phyloP scores from a whole-genome alignment of 371 early-diverging fungal genomes.

The Batkoa obscura region DNA sequence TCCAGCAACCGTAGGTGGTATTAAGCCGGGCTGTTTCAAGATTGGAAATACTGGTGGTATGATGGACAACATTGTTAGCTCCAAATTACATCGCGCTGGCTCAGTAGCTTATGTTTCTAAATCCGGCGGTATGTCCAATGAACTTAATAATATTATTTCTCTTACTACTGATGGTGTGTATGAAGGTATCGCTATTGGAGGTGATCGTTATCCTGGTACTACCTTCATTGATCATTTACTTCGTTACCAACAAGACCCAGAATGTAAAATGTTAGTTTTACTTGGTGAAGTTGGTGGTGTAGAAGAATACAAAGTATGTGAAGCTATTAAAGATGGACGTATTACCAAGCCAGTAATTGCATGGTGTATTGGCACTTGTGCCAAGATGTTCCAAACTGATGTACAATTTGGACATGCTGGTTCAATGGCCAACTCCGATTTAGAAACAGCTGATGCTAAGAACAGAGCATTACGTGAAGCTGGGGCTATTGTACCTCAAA shows the following conservation, averaged over 20 bases:
- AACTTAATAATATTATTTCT: slow-evolving; percentile 93
- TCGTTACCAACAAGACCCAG: slow-evolving; percentile 82
- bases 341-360: slow-evolving; percentile 96
- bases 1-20: slow-evolving; percentile 96
- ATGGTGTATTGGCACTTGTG: slow-evolving; percentile 98
- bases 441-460: slow-evolving; percentile 94
- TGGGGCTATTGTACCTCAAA: slow-evolving; percentile 83
- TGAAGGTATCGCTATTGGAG: slow-evolving; percentile 97
- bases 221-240: slow-evolving; percentile 94
- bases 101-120: slow-evolving; percentile 95
- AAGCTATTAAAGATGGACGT: slow-evolving; percentile 67
- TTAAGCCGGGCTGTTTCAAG: slow-evolving; percentile 98
- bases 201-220: slow-evolving; percentile 96
- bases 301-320: slow-evolving; percentile 87
- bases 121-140: slow-evolving; percentile 98
- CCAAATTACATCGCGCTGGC: slow-evolving; percentile 89
- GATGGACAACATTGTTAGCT: slow-evolving; percentile 98
- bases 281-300: slow-evolving; percentile 97
- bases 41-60: slow-evolving; percentile 98
- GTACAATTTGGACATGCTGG: slow-evolving; percentile 97
- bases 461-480: slow-evolving; percentile 73
- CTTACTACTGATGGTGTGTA: slow-evolving; percentile 92
- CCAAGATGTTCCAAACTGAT: slow-evolving; percentile 94
- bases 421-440: slow-evolving; percentile 84
- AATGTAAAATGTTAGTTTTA: slow-evolving; percentile 83